phyloP scores from a whole-genome alignment of 1,139 yeast species.

The Kodamaea derodonti region DNA sequence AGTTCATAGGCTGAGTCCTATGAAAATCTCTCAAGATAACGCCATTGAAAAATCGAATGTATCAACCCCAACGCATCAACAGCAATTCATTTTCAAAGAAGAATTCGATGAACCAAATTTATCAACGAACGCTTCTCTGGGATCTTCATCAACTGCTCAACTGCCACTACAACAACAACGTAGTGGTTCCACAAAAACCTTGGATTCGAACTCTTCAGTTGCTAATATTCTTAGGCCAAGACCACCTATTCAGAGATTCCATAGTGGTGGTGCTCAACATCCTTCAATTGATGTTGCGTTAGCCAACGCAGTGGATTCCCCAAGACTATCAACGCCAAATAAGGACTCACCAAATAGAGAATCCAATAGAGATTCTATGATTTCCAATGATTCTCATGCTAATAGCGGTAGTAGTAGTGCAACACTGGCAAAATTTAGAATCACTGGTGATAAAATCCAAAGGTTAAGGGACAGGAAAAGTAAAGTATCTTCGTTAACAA shows the following conservation, averaged over 20 bases:
- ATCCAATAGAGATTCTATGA: slow-evolving; percentile 1
- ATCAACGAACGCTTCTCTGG: not conserved
- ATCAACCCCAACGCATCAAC: slow-evolving; percentile 3
- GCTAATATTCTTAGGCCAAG: slow-evolving; percentile 8
- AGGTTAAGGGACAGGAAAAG: slow-evolving; percentile 10
- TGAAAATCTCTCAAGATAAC: not conserved
- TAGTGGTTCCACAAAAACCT: slow-evolving; percentile 5
- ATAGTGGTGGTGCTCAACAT: slow-evolving; percentile 1
- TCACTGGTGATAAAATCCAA: slow-evolving; percentile 12
- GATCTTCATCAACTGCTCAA: not conserved
- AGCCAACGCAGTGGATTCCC: slow-evolving; percentile 3
- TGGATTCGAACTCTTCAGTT: slow-evolving; percentile 6
- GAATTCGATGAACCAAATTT: slow-evolving; percentile 24
- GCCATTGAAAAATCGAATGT: not conserved
- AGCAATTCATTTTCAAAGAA: slow-evolving; percentile 27
- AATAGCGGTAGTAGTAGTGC: slow-evolving; percentile 9
- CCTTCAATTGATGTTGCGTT: slow-evolving; percentile 13
- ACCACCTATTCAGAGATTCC: slow-evolving; percentile 2
- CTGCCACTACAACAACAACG: slow-evolving; percentile 2
- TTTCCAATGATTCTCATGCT: slow-evolving; percentile 3
- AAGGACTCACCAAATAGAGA: not conserved
- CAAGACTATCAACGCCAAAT: too few species aligned
- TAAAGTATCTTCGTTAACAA: slow-evolving; percentile 16
- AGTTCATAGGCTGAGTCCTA: not conserved
- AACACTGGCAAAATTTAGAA: slow-evolving; percentile 12